These are phyloP conservation scores for Papiliotrema laurentii DNA, from an alignment of 1,284 basidiomycete species.

Conservation along the genomic window DNA sequence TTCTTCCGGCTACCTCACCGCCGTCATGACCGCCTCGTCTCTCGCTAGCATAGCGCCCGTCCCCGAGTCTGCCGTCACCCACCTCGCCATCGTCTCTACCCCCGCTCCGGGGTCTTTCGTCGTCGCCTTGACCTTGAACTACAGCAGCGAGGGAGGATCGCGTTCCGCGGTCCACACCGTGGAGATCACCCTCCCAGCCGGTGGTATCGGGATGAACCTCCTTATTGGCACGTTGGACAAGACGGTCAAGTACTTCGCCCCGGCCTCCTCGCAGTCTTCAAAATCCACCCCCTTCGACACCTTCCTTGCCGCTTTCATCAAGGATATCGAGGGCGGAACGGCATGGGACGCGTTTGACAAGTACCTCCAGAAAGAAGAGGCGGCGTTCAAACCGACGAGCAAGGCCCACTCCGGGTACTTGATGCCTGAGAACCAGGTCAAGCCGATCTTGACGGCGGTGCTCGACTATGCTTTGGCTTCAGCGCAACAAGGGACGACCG, in stretches of 20 bases:
- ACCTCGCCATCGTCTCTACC: conserved; percentile 20
- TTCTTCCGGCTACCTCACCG: conserved; percentile 23
- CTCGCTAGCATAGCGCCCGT: conserved; percentile 20
- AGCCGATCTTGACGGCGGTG: neutral
- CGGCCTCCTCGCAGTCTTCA: too few species aligned
- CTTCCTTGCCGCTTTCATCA: neutral
- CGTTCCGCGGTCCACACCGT: conserved; percentile 34
- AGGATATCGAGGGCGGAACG: neutral
- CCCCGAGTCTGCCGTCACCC: conserved; percentile 18
- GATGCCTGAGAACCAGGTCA: neutral
- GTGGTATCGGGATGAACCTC: conserved; percentile 34
- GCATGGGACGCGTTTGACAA: neutral
- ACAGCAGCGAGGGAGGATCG: conserved; percentile 15
- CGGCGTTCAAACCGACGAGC: neutral
- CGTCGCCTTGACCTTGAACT: conserved; percentile 21
- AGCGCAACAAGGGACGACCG: neutral
- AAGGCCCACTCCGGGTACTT: neutral
- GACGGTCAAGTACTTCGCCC: conserved; percentile 20
- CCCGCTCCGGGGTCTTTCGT: conserved; percentile 8
- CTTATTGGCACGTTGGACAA: conserved; percentile 27
- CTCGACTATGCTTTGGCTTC: neutral
- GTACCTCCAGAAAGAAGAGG: neutral
- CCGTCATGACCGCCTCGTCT: conserved; percentile 19
- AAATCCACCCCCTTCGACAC: neutral
- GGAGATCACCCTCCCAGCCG: conserved; percentile 28